Conservation (phyloP, 768 basidiomycete species). For the Mycena haematopus region DNA sequence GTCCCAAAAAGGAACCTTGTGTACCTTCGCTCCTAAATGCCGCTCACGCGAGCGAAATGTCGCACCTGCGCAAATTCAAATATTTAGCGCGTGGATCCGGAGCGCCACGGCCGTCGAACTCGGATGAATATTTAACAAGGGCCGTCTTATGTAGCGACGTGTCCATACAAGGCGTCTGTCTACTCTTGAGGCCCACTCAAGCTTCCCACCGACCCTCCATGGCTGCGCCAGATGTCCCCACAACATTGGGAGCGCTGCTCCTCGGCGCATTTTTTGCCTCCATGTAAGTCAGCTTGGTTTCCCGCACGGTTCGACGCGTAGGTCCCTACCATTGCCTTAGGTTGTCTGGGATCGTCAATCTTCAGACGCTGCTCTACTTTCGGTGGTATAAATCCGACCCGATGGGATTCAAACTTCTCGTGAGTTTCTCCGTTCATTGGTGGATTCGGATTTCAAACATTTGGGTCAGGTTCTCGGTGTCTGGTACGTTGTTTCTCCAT, state of each 20-base stretch:
- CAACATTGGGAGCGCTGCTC: constrained; percentile 49
- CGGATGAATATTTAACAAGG: too few species aligned
- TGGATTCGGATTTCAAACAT: too few species aligned
- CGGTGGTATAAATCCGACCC: constrained; percentile 44
- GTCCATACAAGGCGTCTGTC: too few species aligned
- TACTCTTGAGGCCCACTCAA: too few species aligned
- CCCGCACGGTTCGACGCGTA: neutral
- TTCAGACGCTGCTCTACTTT: constrained; percentile 49
- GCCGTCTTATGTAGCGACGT: too few species aligned
- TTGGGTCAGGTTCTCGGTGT: constrained; percentile 32
- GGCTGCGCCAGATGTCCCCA: constrained; percentile 33
- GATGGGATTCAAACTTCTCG: constrained; percentile 39
- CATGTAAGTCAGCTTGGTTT: constrained; percentile 35
- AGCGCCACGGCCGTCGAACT: too few species aligned
- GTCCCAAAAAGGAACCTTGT: too few species aligned
- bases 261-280: constrained; percentile 48
- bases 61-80: too few species aligned
- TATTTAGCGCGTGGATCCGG: too few species aligned
- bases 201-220: constrained; percentile 9
- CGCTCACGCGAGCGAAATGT: too few species aligned
- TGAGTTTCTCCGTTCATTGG: constrained; percentile 29
- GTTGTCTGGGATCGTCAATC: constrained; percentile 48
- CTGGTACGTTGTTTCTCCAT: constrained; percentile 33
- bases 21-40: too few species aligned
- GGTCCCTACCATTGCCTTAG: constrained; percentile 29